Evolutionary conservation across 2,329 filamentous ascomycete genomes (phyloP).

Genomic region (Cordyceps militaris): DNA sequence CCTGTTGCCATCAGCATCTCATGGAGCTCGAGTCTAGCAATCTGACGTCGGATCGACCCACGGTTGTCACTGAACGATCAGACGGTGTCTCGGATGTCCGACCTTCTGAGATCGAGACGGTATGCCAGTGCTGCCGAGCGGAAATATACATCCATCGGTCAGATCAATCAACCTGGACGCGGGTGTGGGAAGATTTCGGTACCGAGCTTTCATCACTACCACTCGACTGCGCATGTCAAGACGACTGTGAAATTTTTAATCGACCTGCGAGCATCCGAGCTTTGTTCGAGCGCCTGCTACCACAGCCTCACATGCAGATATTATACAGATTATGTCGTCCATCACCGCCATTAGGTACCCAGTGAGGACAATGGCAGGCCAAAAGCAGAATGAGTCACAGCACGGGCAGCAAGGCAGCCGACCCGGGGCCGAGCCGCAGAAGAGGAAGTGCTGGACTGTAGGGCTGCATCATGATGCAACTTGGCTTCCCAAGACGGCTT

Average conservation of each 20-base stretch:
- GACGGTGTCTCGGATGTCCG: background rate
- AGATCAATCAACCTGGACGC: background rate
- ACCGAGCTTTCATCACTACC: background rate
- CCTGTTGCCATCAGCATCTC: background rate
- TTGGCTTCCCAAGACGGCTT: slow-evolving; percentile 12
- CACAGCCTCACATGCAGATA: no score
- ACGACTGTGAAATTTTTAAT: no score
- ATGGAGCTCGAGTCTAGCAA: no score
- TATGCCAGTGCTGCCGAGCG: background rate
- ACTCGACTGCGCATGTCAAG: no score
- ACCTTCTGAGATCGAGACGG: background rate
- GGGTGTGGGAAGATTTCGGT: background rate
- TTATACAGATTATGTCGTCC: no score
- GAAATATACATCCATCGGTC: background rate
- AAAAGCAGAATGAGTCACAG: background rate
- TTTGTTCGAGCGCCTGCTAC: background rate
- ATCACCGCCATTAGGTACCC: no score
- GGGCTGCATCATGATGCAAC: background rate
- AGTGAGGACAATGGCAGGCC: no score
- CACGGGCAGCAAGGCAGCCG: background rate
- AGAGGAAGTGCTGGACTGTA: background rate
- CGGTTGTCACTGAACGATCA: no score
- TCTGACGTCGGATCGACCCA: no score
- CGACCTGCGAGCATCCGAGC: background rate
- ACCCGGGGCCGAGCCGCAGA: background rate